Evolutionary conservation across 345 rosid genomes (phyloP), one percentile per base, ranked within the genome.

Genomic region (Carallia brachiata): DNA sequence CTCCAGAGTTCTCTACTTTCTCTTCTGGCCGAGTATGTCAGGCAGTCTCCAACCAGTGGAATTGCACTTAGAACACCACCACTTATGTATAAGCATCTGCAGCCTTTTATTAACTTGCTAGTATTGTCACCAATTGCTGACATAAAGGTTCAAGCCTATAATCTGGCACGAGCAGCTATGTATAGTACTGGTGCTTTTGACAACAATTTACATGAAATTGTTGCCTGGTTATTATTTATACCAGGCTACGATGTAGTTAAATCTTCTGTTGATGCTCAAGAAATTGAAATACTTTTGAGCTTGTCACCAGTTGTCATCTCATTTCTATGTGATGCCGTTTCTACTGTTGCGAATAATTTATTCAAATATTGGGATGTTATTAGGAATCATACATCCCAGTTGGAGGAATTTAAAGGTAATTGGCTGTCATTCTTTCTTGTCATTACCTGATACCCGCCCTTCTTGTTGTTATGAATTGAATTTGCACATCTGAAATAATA

Each of bases 121-220:
- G 78, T 81, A 39, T 83, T 77, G 80, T 86, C 97, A 65, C 81
- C 93, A 67, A 62, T 72, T 69, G 44, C 31, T 61, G 83, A 73
- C 73, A 84, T 88, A 66, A 86, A 81, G 81, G 82, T 81, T 79
- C 92, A 84, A 60, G 85, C 93, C 8, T 78, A 83, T 78, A 69
- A 70, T 73, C 83, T 95, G 76, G 91, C 97, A 65, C 62, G 62
- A 66, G 89, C 88, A 68, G 88, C 97, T 78, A 84, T 95, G 93
- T 81, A 69, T 59, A 92, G 97, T 68, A 92, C 93, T 6, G 96
- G 97, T 78, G 96, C 97, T 70, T 95, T 95, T 84, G 96, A 92
- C 64, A 81, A 81, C 75, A 84, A 87, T 73, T 74, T 67, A 39
- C 66, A 69, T 65, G 99, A 92, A 82, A 81, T 83, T 80, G 81